Evolutionary conservation across 441 rosid genomes (phyloP).

Genomic region (Theobroma grandiflorum): DNA sequence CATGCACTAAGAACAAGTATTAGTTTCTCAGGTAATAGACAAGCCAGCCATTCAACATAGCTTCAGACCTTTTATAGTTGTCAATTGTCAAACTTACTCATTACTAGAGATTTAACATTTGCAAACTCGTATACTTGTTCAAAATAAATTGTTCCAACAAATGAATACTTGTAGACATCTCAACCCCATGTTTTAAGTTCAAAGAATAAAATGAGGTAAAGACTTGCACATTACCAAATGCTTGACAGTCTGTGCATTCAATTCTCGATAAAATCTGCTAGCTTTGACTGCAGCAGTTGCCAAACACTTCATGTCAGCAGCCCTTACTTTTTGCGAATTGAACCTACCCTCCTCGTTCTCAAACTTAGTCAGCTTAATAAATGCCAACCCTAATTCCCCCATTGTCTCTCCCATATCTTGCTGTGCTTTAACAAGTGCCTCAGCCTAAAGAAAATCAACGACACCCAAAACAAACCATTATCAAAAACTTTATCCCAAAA

Average conservation of each 20-base stretch:
- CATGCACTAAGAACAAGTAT: conserved; percentile 12
- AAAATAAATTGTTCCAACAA: not conserved
- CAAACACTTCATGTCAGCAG: conserved; percentile 80
- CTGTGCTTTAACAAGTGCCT: conserved; percentile 81
- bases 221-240: conserved; percentile 72
- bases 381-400: conserved; percentile 85
- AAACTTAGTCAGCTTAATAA: conserved; percentile 83
- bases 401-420: conserved; percentile 95
- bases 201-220: not conserved
- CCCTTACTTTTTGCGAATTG: conserved; percentile 73
- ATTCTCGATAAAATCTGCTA: conserved; percentile 82
- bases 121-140: conserved; percentile 2
- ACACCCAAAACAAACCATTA: not conserved
- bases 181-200: conserved; percentile 18
- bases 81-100: not conserved
- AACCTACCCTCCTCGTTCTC: conserved; percentile 84
- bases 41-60: not conserved
- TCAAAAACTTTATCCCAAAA: not conserved
- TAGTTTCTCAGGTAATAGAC: not conserved
- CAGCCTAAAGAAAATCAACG: conserved; percentile 58
- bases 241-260: conserved; percentile 83
- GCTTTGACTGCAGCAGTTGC: conserved; percentile 95
- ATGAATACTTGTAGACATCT: not conserved
- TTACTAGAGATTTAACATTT: conserved; percentile 3
- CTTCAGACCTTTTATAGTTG: not conserved